Conservation (phyloP, 441 rosid genomes). For the Adansonia gregorii region DNA sequence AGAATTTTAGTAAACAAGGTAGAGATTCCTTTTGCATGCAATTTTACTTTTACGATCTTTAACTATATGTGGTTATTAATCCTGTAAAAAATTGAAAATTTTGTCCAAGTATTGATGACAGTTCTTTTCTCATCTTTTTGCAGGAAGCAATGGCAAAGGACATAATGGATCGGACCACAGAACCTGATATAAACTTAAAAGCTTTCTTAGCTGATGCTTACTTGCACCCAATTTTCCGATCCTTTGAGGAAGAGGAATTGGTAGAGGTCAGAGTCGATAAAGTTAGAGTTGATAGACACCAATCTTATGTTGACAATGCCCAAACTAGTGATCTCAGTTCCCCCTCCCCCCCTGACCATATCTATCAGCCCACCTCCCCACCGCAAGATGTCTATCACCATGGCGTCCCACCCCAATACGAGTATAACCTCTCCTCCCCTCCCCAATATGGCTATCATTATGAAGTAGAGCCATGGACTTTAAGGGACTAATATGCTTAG, state of each 20-base stretch:
- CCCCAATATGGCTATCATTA: constrained; percentile 53
- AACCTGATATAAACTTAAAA: constrained; percentile 61
- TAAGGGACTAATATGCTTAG: constrained; percentile 21
- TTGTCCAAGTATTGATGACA: background rate
- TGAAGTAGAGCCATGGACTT: constrained; percentile 34
- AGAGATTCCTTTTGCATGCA: constrained; percentile 3
- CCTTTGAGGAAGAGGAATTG: constrained; percentile 55
- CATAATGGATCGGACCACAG: constrained; percentile 55
- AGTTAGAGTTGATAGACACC: constrained; percentile 57
- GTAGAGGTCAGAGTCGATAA: constrained; percentile 50
- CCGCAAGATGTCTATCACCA: constrained; percentile 31
- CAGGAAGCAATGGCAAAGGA: constrained; percentile 98
- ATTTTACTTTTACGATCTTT: background rate
- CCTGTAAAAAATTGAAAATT: background rate
- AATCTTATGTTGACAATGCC: constrained; percentile 39
- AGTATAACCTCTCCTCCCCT: constrained; percentile 38
- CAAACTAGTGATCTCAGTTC: constrained; percentile 49
- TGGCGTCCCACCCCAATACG: constrained; percentile 38
- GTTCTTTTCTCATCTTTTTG: constrained; percentile 18
- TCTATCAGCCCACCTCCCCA: constrained; percentile 44
- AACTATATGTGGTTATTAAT: background rate
- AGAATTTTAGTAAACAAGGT: background rate
- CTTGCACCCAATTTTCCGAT: constrained; percentile 85
- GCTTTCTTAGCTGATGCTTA: constrained; percentile 84
- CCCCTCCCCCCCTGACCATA: constrained; percentile 51